Evolutionary conservation across 2,329 filamentous ascomycete species (phyloP), one percentile per base, ranked within the genome.

Genomic region (Periconia digitata): DNA sequence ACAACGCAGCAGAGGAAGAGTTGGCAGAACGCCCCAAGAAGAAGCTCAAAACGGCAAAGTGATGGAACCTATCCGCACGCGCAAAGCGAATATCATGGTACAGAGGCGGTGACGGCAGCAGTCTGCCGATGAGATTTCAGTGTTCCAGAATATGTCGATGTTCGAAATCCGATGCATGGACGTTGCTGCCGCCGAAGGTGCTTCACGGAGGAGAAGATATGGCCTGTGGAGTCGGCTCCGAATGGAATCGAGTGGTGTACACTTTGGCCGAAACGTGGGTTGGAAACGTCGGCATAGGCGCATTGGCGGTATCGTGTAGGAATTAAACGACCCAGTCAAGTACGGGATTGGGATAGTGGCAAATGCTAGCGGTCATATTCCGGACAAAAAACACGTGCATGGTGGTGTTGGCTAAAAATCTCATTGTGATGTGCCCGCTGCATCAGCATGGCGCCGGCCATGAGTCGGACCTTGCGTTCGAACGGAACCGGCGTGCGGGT

Each of bases 1-100:
- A 72, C 39, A 79, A 43, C 77, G 76, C 81, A 70, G 80, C 75
- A 13, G 71, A 72, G 47, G 73, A 70, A 44, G 77, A 71, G 38
- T 76, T 80, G 58, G 78, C 78, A 44, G 74, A 80, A 66, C 75
- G 82, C 58, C 83, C 83, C 13, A 85, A 84, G 74, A 85, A 85
- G 76, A 85, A 85, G 74, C 74, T 75, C 50, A 85, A 86, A 75
- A 78, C 70, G 43, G 55, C 64, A 46, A 63, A 68, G 55, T 66
- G 57, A 66, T 54, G 44, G 22, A 24, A 15, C n/a, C 44, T 43
- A 47, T 37, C 34, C 45, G 46, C 40, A 48, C 20, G 27, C 43
- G 29, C 17, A 13, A 35, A 32, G n/a, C 10, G 27, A 5, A 10
- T 4, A 32, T 32, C 27, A 32, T 32, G 27, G 27, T 15, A 43